phyloP scores from a whole-genome alignment of 75 land plant species.

The Larix kaempferi region DNA sequence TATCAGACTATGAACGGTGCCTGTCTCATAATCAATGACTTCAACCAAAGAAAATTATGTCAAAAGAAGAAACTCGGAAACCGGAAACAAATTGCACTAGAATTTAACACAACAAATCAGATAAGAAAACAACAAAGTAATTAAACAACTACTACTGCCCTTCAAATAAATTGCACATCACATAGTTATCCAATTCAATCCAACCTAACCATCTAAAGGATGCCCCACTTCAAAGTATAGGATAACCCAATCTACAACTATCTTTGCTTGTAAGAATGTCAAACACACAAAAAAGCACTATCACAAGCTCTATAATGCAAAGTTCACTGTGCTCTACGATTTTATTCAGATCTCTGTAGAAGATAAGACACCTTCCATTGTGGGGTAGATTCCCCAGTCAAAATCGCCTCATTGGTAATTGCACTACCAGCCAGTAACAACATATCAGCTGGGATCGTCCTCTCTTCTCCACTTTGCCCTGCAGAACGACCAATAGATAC shows the following conservation, averaged over 20 bases:
- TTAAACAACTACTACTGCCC: not conserved
- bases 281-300: no score
- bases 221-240: not conserved
- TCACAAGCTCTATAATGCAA: not conserved
- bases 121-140: not conserved
- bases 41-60: not conserved
- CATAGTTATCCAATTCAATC: not conserved
- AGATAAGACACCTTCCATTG: slow-evolving; percentile 85
- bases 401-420: slow-evolving; percentile 95
- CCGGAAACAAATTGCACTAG: not conserved
- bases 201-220: not conserved
- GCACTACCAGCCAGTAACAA: slow-evolving; percentile 87
- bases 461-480: slow-evolving; percentile 78
- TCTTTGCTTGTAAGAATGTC: not conserved
- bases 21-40: not conserved
- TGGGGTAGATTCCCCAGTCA: slow-evolving; percentile 99
- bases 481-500: slow-evolving; percentile 91
- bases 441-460: slow-evolving; percentile 97
- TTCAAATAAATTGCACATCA: not conserved
- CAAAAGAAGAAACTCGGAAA: not conserved
- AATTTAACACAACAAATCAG: no score
- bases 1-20: not conserved
- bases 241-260: not conserved
- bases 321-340: not conserved
- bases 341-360: not conserved